Percentiles rank a stretch among this genome's conserved stretches.
Conservation (phyloP, 805 yeast genomes). For the Ascoidea rubescens region DNA sequence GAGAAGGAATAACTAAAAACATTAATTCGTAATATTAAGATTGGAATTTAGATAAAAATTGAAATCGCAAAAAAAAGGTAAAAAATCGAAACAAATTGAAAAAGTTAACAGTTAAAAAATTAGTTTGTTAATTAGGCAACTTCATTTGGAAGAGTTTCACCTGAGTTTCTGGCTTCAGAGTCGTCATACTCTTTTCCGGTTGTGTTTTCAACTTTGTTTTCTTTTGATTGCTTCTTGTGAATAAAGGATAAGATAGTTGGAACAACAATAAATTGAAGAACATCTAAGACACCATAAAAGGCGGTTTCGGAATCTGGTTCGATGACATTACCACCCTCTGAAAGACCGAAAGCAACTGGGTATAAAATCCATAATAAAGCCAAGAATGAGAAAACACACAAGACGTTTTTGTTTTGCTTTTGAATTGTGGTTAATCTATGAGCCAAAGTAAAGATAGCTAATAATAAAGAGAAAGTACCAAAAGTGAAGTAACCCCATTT, state of each 20-base stretch:
- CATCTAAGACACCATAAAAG: slow-evolving; percentile 45
- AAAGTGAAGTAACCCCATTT: slow-evolving; percentile 61
- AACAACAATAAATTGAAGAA: slow-evolving; percentile 24
- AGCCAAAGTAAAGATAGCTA: not conserved
- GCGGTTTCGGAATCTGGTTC: slow-evolving; percentile 45
- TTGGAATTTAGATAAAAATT: too few species aligned
- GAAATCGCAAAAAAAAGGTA: too few species aligned
- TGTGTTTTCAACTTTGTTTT: not conserved
- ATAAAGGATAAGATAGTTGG: slow-evolving; percentile 14
- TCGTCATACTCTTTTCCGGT: not conserved
- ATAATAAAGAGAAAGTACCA: slow-evolving; percentile 28
- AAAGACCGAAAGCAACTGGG: slow-evolving; percentile 37
- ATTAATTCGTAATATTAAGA: too few species aligned
- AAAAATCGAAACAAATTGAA: too few species aligned
- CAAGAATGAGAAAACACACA: slow-evolving; percentile 8
- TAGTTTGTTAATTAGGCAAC: too few species aligned
- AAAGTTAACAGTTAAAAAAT: too few species aligned
- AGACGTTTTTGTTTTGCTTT: not conserved
- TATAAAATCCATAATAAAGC: slow-evolving; percentile 34
- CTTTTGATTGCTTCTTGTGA: slow-evolving; percentile 1
- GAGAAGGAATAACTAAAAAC: too few species aligned
- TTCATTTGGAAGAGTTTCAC: slow-evolving; percentile 3
- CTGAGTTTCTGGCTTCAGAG: slow-evolving; percentile 9
- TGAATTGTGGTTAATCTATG: not conserved
- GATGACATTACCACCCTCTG: slow-evolving; percentile 51